Base-by-base conservation (phyloP, 1,284 basidiomycete genomes). In the Trametes hirsuta region DNA sequence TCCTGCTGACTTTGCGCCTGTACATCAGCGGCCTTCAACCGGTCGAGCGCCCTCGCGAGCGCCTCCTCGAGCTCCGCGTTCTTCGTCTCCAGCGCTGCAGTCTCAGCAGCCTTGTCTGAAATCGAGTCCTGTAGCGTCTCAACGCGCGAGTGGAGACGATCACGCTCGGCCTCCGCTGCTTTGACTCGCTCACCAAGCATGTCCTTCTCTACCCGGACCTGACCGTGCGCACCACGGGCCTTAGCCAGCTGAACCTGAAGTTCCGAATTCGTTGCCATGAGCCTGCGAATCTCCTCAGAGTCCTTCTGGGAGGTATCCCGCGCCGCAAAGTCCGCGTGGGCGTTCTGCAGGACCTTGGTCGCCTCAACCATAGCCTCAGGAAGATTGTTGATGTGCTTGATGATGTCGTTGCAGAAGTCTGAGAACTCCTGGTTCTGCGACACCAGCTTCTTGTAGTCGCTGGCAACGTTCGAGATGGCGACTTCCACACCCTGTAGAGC, bases 191-290 rank as follows among this genome's bases (percentile, higher is more conserved):
- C 88, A 40, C 68, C 74, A 37, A 91, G 71, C 47, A 83, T 76
- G 56, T 92, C 91, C 75, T 92, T 92, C 77, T 93, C 91, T 21
- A 89, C 89, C n/a, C 88, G 85, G 10, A 88, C 81, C 69, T 90
- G 87, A 4, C 90, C 90, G 68, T 91, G 87, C 15, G 84, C 84
- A 18, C 84, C 84, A 49, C 90, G 86, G 45, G 90, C 88, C 74
- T 90, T 91, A 4, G 83, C 82, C 9, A 93, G 69, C 66, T 91
- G 86, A 24, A 86, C 76, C 68, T 91, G 88, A 49, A 85, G 76
- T 8, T 92, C 90, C 5, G 82, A 75, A 68, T 89, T 91, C 11
- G 78, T 66, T 25, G 67, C 55, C 59, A 75, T 75, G 36, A 84
- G 66, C 44, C 82, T 84, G 41, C 86, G 84, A 57, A 91, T 77